Percentiles rank a stretch among this genome's conserved stretches.
phyloP scores from a whole-genome alignment of 225 moss, liverwort and hornwort genomes.

The Lunularia cruciata region DNA sequence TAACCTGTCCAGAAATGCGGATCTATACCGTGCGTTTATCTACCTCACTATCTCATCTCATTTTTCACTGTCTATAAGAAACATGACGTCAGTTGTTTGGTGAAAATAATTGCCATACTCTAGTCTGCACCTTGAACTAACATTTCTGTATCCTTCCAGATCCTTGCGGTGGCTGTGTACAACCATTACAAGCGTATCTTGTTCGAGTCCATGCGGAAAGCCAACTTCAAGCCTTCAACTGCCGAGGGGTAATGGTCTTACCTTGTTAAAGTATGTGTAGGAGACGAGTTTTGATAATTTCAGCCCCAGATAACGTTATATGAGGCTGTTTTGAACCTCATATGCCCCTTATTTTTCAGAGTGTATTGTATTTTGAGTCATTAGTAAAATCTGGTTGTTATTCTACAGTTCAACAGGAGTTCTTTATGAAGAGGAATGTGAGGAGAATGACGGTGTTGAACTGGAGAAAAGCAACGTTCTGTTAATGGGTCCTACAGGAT shows the following conservation, averaged over 20 bases:
- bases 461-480: constrained; percentile 96
- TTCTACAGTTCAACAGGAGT: constrained; percentile 56
- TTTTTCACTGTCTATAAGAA: too few relatives aligned
- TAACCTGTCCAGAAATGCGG: too few relatives aligned
- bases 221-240: constrained; percentile 57
- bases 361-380: too few relatives aligned
- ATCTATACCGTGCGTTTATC: too few relatives aligned
- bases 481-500: constrained; percentile 95
- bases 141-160: constrained; percentile 47
- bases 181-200: constrained; percentile 98
- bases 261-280: background rate
- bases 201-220: constrained; percentile 77
- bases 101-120: too few relatives aligned
- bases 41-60: too few relatives aligned
- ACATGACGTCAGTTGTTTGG: too few relatives aligned
- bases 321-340: too few relatives aligned
- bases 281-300: background rate
- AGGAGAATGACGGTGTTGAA: constrained; percentile 73
- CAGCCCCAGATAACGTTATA: too few relatives aligned
- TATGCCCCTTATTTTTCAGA: background rate
- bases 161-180: constrained; percentile 89
- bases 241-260: constrained; percentile 51
- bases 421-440: constrained; percentile 67
- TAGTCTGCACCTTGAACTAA: too few relatives aligned
- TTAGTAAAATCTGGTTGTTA: constrained; percentile 44